phyloP scores from a whole-genome alignment of 164 flowering plant species.

The Vitis rupestris region DNA sequence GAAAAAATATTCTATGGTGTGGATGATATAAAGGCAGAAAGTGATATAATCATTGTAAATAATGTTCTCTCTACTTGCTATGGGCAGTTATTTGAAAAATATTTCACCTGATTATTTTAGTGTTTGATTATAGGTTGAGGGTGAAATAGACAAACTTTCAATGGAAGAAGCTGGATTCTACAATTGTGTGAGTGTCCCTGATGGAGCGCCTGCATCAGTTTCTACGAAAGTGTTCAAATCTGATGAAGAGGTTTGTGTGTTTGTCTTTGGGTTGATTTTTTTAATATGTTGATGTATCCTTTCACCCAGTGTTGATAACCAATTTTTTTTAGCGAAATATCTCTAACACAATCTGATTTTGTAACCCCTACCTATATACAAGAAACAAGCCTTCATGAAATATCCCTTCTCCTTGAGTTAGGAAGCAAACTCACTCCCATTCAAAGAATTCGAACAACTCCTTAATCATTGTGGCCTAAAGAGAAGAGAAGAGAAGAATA shows the following conservation, averaged over 20 bases:
- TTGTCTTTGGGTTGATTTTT: neutral
- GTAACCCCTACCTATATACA: too few species aligned
- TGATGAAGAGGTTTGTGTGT: slow-evolving; percentile 48
- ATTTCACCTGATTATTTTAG: neutral
- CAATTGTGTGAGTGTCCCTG: slow-evolving; percentile 93
- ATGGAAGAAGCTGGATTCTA: slow-evolving; percentile 94
- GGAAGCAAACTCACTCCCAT: too few species aligned
- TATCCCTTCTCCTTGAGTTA: too few species aligned
- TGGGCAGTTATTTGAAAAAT: neutral
- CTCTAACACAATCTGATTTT: too few species aligned
- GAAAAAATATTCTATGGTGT: slow-evolving; percentile 80
- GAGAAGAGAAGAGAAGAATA: too few species aligned
- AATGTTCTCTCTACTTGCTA: neutral
- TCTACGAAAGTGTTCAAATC: slow-evolving; percentile 59
- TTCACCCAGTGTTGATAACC: too few species aligned
- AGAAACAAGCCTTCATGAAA: too few species aligned
- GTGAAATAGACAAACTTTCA: slow-evolving; percentile 95
- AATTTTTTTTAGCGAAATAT: too few species aligned
- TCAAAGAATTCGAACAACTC: too few species aligned
- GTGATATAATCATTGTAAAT: slow-evolving; percentile 35
- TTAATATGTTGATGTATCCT: neutral
- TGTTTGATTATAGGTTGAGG: slow-evolving; percentile 70
- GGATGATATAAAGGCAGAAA: slow-evolving; percentile 67
- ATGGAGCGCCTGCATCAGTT: slow-evolving; percentile 82
- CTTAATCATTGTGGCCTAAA: too few species aligned